A percentile compares a stretch with the other conserved stretches of the same genome.
Conservation (phyloP, 2,329 filamentous ascomycete species). For the Sclerotinia nivalis region DNA sequence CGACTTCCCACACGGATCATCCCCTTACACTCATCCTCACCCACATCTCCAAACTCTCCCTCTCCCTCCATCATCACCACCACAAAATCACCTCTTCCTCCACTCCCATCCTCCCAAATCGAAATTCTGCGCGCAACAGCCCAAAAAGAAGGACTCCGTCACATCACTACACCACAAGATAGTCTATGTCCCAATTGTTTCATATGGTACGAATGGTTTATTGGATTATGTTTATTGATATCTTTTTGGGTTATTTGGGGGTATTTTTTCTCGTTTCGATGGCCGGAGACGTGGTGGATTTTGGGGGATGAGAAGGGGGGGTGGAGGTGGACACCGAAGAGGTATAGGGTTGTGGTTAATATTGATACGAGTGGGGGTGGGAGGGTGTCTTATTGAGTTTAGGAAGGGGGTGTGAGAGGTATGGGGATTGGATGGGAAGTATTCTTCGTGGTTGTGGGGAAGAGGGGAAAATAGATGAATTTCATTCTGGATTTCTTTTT, state of each 20-base stretch:
- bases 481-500: not conserved
- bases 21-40: fast-evolving
- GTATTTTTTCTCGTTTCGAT: not conserved
- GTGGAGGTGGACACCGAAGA: not conserved
- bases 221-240: not conserved
- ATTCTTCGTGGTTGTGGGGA: not conserved
- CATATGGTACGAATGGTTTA: not conserved
- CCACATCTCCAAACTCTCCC: not conserved
- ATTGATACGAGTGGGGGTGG: not conserved
- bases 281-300: not conserved
- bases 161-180: not conserved
- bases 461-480: not conserved
- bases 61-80: fast-evolving
- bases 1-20: not conserved
- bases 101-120: not conserved
- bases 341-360: not conserved
- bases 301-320: not conserved
- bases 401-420: not conserved
- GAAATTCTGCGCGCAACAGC: not conserved
- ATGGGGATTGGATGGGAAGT: not conserved
- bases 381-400: not conserved
- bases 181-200: not conserved
- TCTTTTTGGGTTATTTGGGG: too few species aligned
- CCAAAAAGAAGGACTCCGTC: not conserved
- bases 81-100: not conserved